Evolutionary conservation across 352 stramenopile genomes (phyloP).

Genomic region (Elongisporangium prolatum): DNA sequence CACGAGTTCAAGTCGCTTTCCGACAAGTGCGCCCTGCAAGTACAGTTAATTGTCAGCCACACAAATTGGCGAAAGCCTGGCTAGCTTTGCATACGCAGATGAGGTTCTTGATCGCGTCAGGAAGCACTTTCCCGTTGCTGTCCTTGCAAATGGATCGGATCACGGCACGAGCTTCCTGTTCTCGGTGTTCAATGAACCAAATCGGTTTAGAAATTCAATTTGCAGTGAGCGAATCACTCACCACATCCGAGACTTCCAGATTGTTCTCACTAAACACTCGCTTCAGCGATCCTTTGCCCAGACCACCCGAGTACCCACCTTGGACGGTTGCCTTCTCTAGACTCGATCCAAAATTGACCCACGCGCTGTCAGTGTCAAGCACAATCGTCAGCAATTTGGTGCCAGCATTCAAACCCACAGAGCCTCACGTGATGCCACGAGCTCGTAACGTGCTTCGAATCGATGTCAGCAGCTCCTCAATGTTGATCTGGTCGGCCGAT

Average conservation of each 20-base stretch:
- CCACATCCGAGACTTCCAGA: conserved; percentile 55
- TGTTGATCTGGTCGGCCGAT: conserved; percentile 54
- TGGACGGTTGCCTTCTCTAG: conserved; percentile 45
- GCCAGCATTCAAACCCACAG: background rate
- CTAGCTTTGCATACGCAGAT: conserved; percentile 32
- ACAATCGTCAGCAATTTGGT: background rate
- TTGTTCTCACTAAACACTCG: conserved; percentile 43
- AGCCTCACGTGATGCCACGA: conserved; percentile 45
- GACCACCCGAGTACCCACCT: conserved; percentile 25
- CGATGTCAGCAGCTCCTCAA: conserved; percentile 32
- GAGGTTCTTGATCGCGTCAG: conserved; percentile 52
- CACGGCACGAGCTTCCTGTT: conserved; percentile 51
- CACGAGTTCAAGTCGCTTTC: conserved; percentile 53
- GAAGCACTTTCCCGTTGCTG: conserved; percentile 35
- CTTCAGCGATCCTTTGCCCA: conserved; percentile 54
- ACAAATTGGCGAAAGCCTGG: background rate
- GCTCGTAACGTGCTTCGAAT: conserved; percentile 33
- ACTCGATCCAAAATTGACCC: conserved; percentile 41
- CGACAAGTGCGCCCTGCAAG: conserved; percentile 34
- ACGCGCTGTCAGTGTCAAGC: conserved; percentile 22
- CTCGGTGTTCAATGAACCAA: background rate
- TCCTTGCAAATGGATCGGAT: conserved; percentile 26
- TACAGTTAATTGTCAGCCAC: background rate
- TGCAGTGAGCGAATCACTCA: conserved; percentile 10
- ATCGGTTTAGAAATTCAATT: background rate